These are phyloP conservation scores for Periconia sp. DNA, from an alignment of 2,329 filamentous ascomycete species.

Conservation along the genomic window DNA sequence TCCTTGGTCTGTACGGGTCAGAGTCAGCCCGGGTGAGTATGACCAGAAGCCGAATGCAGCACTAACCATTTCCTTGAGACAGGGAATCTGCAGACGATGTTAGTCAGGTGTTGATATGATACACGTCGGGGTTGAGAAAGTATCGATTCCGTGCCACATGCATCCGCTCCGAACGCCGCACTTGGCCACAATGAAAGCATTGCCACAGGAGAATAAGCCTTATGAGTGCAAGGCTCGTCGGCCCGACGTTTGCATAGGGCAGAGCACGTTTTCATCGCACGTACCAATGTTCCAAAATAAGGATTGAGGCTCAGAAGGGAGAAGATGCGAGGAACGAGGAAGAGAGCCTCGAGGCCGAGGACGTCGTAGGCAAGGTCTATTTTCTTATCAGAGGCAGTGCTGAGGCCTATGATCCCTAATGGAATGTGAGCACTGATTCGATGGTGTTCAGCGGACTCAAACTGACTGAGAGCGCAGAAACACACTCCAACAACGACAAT, in stretches of 20 bases:
- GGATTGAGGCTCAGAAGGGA: constrained; percentile 85
- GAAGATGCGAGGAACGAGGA: constrained; percentile 86
- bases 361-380: constrained; percentile 86
- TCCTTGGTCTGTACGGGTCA: constrained; percentile 68
- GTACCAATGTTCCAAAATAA: constrained; percentile 81
- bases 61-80: constrained; percentile 84
- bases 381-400: constrained; percentile 64
- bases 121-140: not conserved
- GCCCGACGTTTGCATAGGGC: not conserved
- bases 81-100: constrained; percentile 68
- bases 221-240: not conserved
- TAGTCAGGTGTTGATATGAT: constrained; percentile 14
- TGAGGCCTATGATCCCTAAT: constrained; percentile 70
- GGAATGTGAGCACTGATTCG: not conserved
- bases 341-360: constrained; percentile 84
- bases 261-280: constrained; percentile 15
- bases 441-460: not conserved
- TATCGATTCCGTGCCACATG: constrained; percentile 1
- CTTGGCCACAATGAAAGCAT: no score
- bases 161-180: not conserved
- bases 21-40: constrained; percentile 8
- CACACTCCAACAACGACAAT: constrained; percentile 76
- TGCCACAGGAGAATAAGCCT: no score
- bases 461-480: constrained; percentile 75
- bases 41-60: not conserved